Evolutionary conservation across 2,329 filamentous ascomycete species (phyloP).

Genomic region (Stylonectria norvegica): DNA sequence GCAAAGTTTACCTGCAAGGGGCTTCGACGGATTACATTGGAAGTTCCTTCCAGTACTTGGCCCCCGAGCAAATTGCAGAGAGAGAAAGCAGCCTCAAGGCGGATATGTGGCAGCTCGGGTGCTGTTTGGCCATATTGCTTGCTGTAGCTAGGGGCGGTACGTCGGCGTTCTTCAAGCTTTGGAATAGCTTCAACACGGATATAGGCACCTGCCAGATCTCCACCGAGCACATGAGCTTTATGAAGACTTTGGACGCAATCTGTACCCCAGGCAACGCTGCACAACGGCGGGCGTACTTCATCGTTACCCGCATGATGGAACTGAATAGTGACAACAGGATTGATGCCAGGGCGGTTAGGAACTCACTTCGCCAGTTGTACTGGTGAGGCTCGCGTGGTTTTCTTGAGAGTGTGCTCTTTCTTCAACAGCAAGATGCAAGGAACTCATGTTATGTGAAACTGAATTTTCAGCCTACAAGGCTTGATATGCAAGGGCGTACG

Average conservation of each 20-base stretch:
- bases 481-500: too few species aligned
- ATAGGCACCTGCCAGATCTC: neutral
- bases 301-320: neutral
- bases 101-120: constrained; percentile 15
- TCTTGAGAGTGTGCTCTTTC: too few species aligned
- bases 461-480: too few species aligned
- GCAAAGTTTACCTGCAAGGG: constrained; percentile 1
- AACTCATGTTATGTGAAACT: too few species aligned
- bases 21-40: constrained; percentile 3
- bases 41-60: constrained; percentile 1
- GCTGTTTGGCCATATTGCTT: constrained; percentile 11
- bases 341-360: neutral
- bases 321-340: neutral
- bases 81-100: constrained; percentile 7
- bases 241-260: neutral
- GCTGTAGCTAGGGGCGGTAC: constrained; percentile 3
- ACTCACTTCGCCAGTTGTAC: neutral
- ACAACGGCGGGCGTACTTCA: neutral
- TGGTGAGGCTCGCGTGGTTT: too few species aligned
- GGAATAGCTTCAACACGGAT: neutral
- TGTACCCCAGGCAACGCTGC: neutral
- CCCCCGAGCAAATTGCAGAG: constrained; percentile 6
- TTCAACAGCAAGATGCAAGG: too few species aligned
- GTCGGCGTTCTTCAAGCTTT: neutral
- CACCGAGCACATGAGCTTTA: neutral